phyloP scores from a whole-genome alignment of 768 basidiomycete species.

The Tricholoma hemisulphureum region DNA sequence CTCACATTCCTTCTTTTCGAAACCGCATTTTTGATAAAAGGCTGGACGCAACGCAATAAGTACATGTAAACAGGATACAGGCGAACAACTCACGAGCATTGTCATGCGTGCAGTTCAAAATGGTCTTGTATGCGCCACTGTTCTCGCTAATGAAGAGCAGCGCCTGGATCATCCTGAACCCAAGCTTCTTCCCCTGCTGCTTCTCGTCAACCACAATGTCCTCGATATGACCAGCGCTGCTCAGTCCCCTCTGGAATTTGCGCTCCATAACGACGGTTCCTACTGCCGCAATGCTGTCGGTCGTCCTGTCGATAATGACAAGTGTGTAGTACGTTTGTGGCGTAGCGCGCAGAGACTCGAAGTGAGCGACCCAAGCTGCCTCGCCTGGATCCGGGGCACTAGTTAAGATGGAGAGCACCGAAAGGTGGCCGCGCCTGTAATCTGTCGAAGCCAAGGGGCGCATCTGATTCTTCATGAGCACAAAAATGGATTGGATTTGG shows the following conservation, averaged over 20 bases:
- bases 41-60: slow-evolving; percentile 45
- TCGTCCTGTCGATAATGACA: slow-evolving; percentile 74
- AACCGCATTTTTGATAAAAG: slow-evolving; percentile 98
- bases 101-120: slow-evolving; percentile 87
- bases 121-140: slow-evolving; percentile 91
- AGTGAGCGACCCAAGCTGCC: slow-evolving; percentile 68
- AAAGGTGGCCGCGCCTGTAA: slow-evolving; percentile 76
- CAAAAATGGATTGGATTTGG: neutral
- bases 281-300: slow-evolving; percentile 79
- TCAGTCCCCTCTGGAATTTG: slow-evolving; percentile 89
- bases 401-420: slow-evolving; percentile 77
- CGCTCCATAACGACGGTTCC: slow-evolving; percentile 88
- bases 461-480: slow-evolving; percentile 49
- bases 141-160: slow-evolving; percentile 81
- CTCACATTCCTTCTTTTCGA: slow-evolving; percentile 84
- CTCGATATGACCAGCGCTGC: slow-evolving; percentile 92
- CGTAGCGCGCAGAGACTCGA: slow-evolving; percentile 52
- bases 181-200: slow-evolving; percentile 91
- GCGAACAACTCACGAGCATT: slow-evolving; percentile 70
- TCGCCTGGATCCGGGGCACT: slow-evolving; percentile 68
- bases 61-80: neutral
- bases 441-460: slow-evolving; percentile 89
- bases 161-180: slow-evolving; percentile 81
- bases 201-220: slow-evolving; percentile 91
- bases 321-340: slow-evolving; percentile 76